Evolutionary conservation across 2,329 filamentous ascomycete genomes (phyloP), one percentile per base, ranked within the genome.

Genomic region (Apiospora malaysiana): DNA sequence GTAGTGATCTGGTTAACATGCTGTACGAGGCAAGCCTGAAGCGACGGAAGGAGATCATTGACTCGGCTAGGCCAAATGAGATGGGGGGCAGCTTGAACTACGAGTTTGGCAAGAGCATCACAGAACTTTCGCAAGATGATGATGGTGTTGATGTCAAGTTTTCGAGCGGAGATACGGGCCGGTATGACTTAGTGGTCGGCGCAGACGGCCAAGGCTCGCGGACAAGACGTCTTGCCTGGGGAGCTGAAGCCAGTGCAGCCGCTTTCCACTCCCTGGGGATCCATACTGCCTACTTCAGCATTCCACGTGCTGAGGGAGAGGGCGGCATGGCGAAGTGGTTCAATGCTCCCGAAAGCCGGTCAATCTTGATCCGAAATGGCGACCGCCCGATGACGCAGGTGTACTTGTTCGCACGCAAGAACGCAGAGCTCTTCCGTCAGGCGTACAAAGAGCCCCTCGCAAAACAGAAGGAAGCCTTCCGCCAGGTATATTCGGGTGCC

Each of bases 181-280:
- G 75, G 0, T 90, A 83, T 72, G 87, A 90, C 74, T 72, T 90
- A 0, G 78, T 90, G 0, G 82, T 90, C 56, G 87, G 85, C 10
- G 87, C 87, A 2, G 88, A 90, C 73, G 88, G 88, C 0, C 83
- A 85, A 46, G 81, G 83, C 12, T 89, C 86, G 4, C 81, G 81
- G 40, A 84, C 85, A 21, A 81, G 86, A 14, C 80, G 77, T n/a
- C 75, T 79, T 56, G 78, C 83, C 4, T 76, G 81, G 73, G 78
- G 79, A 7, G 70, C 73, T 9, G 75, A 76, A 4, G 75, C 75
- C 16, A 76, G 77, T 37, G 71, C 76, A 1, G 73, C 75, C 2
- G 68, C 75, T 6, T 78, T 81, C 32, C 77, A 77, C 27, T 73
- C 73, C 23, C 72, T 82, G 18, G 77, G 77, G 9, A 66, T 81